Conservation (phyloP, 176 grass and related monocot species). For the Otatea glauca region DNA sequence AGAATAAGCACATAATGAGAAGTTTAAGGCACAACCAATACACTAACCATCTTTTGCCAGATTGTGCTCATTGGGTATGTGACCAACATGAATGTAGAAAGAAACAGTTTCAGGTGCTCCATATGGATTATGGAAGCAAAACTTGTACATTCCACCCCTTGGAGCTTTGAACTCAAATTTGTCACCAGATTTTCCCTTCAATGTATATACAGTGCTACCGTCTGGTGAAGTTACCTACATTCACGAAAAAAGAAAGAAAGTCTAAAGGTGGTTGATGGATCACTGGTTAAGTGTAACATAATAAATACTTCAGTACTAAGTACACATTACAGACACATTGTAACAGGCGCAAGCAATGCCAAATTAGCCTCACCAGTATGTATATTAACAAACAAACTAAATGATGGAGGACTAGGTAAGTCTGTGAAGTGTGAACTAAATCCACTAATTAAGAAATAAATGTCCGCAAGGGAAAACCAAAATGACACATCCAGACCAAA, state of each 20-base stretch:
- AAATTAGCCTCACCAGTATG: neutral
- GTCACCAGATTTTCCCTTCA: slow-evolving; percentile 91
- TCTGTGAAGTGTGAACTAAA: neutral
- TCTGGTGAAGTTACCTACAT: slow-evolving; percentile 80
- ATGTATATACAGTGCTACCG: slow-evolving; percentile 72
- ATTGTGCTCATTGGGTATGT: slow-evolving; percentile 97
- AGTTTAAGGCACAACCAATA: slow-evolving; percentile 20
- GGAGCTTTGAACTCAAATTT: slow-evolving; percentile 98
- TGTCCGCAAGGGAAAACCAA: neutral
- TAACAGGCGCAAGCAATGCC: slow-evolving; percentile 2
- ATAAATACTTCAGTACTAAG: neutral
- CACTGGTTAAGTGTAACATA: neutral
- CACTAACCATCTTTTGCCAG: slow-evolving; percentile 92
- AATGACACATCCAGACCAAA: neutral
- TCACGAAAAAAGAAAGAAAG: neutral
- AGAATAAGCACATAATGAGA: neutral
- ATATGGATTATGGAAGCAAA: slow-evolving; percentile 95
- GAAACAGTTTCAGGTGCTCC: slow-evolving; percentile 94
- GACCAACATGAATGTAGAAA: slow-evolving; percentile 97
- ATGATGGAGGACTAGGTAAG: neutral
- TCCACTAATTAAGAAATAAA: neutral
- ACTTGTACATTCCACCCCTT: slow-evolving; percentile 95
- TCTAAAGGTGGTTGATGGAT: neutral
- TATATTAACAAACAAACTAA: slow-evolving; percentile 17
- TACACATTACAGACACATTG: slow-evolving; percentile 10